A percentile compares a stretch with the other conserved stretches of the same genome.
Evolutionary conservation across 495 filamentous ascomycete genomes (phyloP).

Genomic region (Durotheca rogersii): DNA sequence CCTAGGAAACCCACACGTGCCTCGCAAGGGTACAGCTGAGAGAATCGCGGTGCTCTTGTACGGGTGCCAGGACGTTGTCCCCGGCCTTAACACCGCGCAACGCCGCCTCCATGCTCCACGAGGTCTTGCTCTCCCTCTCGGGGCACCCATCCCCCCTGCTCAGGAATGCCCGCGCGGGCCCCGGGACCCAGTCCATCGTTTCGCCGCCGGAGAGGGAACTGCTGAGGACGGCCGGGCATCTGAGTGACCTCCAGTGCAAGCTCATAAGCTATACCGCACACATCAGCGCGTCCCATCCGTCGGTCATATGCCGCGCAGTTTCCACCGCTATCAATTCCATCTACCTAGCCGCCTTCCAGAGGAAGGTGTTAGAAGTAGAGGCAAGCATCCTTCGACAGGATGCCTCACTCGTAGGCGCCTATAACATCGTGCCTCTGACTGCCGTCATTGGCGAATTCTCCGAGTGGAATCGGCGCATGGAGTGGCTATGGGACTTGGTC

Average conservation of each 20-base stretch:
- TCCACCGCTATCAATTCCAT: slow-evolving; percentile 70
- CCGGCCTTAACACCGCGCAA: slow-evolving; percentile 15
- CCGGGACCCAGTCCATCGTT: slow-evolving; percentile 47
- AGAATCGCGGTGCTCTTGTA: not conserved
- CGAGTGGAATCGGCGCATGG: slow-evolving; percentile 77
- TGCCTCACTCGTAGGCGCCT: slow-evolving; percentile 74
- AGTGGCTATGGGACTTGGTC: slow-evolving; percentile 79
- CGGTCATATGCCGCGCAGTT: slow-evolving; percentile 83
- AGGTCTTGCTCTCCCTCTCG: slow-evolving; percentile 91
- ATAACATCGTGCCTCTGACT: slow-evolving; percentile 88
- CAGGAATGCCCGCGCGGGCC: slow-evolving; percentile 44
- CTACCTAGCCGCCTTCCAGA: slow-evolving; percentile 77
- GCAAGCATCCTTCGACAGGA: slow-evolving; percentile 70
- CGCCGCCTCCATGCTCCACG: slow-evolving; percentile 77
- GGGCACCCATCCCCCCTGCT: slow-evolving; percentile 90
- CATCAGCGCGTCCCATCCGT: slow-evolving; percentile 69
- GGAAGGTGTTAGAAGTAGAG: slow-evolving; percentile 82
- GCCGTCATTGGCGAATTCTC: slow-evolving; percentile 79
- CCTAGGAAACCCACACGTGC: slow-evolving; percentile 33
- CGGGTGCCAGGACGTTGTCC: not conserved
- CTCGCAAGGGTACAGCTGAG: slow-evolving; percentile 26
- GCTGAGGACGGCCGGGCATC: slow-evolving; percentile 68
- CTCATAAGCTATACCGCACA: slow-evolving; percentile 61
- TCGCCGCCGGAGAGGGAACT: slow-evolving; percentile 81
- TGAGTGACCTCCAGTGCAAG: slow-evolving; percentile 73